These are phyloP conservation scores for Botrytis elliptica DNA, from an alignment of 2,329 filamentous ascomycete genomes.

Conservation along the genomic window DNA sequence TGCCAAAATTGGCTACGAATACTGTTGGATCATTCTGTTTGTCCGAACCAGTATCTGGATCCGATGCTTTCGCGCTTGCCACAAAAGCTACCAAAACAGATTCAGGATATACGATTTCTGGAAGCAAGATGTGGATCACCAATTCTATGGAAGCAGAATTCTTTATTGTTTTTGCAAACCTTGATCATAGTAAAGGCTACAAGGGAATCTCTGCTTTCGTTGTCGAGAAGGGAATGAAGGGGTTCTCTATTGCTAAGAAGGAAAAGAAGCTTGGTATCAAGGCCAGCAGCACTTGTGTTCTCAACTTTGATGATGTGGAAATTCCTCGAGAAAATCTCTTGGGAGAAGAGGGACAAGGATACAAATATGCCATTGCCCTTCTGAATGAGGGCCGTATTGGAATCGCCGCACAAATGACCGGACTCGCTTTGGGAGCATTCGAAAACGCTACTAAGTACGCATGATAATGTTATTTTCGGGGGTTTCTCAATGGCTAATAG, in stretches of 20 bases:
- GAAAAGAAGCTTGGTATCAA: slow-evolving; percentile 99
- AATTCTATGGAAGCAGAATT: slow-evolving; percentile 91
- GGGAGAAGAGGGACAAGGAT: slow-evolving; percentile 85
- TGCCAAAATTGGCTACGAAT: slow-evolving; percentile 85
- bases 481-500: slow-evolving; percentile 26
- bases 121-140: slow-evolving; percentile 99
- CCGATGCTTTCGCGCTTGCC: slow-evolving; percentile 91
- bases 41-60: slow-evolving; percentile 88
- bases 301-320: slow-evolving; percentile 96
- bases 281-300: slow-evolving; percentile 92
- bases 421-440: slow-evolving; percentile 88
- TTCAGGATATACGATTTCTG: slow-evolving; percentile 81
- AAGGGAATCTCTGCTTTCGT: slow-evolving; percentile 96
- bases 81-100: slow-evolving; percentile 85
- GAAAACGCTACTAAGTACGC: slow-evolving; percentile 82
- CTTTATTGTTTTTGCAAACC: slow-evolving; percentile 97
- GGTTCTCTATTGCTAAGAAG: slow-evolving; percentile 97
- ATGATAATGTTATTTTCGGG: not conserved
- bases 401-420: slow-evolving; percentile 98
- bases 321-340: slow-evolving; percentile 86
- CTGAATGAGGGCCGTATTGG: slow-evolving; percentile 97
- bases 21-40: slow-evolving; percentile 92
- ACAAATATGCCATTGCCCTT: slow-evolving; percentile 94
- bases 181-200: slow-evolving; percentile 89
- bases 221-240: slow-evolving; percentile 83